Conservation (phyloP, 106 monocot species). For the Triglochin maritima region DNA sequence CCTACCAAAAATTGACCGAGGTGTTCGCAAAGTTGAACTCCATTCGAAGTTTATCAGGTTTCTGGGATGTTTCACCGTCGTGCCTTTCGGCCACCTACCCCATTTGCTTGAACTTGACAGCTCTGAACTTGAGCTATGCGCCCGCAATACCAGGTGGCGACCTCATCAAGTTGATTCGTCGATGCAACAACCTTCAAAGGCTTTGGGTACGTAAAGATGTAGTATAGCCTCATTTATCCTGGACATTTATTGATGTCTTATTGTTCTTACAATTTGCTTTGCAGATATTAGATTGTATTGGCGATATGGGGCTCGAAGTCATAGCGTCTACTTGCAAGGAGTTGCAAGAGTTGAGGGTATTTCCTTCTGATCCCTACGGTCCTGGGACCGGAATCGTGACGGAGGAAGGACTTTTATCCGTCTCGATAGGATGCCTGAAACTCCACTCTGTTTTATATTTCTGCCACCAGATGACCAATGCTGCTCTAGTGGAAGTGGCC, state of each 20-base stretch:
- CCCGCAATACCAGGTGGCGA: slow-evolving; percentile 9
- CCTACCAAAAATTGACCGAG: neutral
- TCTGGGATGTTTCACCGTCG: slow-evolving; percentile 18
- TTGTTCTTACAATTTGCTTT: neutral
- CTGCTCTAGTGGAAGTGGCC: slow-evolving; percentile 22
- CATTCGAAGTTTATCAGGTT: slow-evolving; percentile 21
- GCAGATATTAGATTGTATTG: slow-evolving; percentile 49
- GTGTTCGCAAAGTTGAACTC: slow-evolving; percentile 15
- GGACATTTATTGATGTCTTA: neutral
- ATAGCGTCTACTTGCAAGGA: slow-evolving; percentile 43
- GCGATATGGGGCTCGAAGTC: slow-evolving; percentile 35
- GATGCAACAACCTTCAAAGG: slow-evolving; percentile 18
- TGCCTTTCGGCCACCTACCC: slow-evolving; percentile 16
- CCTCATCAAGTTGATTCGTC: slow-evolving; percentile 15
- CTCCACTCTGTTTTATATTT: slow-evolving; percentile 30
- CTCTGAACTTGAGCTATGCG: slow-evolving; percentile 30
- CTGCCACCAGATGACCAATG: slow-evolving; percentile 38
- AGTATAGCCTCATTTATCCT: neutral
- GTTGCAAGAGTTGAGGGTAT: slow-evolving; percentile 47
- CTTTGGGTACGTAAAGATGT: slow-evolving; percentile 16
- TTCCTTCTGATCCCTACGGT: slow-evolving; percentile 23
- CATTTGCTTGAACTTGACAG: slow-evolving; percentile 15
- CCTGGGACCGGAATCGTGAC: slow-evolving; percentile 11
- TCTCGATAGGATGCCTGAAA: slow-evolving; percentile 27
- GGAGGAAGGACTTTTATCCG: slow-evolving; percentile 24